Evolutionary conservation across 2,329 filamentous ascomycete species (phyloP).

Genomic region (Pseudocercospora crystallina): DNA sequence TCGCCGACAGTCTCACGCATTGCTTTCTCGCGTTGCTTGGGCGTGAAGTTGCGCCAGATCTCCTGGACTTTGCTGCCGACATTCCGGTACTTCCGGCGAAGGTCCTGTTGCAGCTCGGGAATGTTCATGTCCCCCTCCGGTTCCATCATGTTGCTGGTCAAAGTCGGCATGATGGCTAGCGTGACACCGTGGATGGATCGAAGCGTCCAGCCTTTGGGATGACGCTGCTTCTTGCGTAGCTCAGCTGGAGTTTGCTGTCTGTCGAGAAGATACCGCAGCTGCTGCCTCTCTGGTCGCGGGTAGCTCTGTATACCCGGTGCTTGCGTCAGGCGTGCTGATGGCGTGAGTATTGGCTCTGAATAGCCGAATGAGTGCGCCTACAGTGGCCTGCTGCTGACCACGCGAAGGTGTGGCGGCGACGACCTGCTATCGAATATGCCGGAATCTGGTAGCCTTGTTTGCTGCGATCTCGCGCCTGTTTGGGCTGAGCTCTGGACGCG

Average conservation of each 20-base stretch:
- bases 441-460: too few relatives aligned
- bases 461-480: too few relatives aligned
- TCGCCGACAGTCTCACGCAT: constrained; percentile 14
- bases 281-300: not conserved
- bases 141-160: constrained; percentile 3
- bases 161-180: not conserved
- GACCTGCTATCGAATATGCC: too few relatives aligned
- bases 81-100: constrained; percentile 20
- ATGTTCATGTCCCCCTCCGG: constrained; percentile 15
- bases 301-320: not conserved
- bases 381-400: too few relatives aligned
- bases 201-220: not conserved
- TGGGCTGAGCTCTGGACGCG: too few relatives aligned
- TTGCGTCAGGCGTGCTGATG: not conserved
- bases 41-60: constrained; percentile 20
- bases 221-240: not conserved
- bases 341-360: not conserved
- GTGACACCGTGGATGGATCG: constrained; percentile 1
- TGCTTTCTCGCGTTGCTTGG: constrained; percentile 18
- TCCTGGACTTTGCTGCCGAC: constrained; percentile 13
- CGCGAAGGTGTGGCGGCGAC: too few relatives aligned
- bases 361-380: too few relatives aligned
- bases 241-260: not conserved
- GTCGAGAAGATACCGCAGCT: not conserved
- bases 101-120: constrained; percentile 15